Base-by-base conservation (phyloP, 495 filamentous ascomycete species). In the Neurospora cerealis region DNA sequence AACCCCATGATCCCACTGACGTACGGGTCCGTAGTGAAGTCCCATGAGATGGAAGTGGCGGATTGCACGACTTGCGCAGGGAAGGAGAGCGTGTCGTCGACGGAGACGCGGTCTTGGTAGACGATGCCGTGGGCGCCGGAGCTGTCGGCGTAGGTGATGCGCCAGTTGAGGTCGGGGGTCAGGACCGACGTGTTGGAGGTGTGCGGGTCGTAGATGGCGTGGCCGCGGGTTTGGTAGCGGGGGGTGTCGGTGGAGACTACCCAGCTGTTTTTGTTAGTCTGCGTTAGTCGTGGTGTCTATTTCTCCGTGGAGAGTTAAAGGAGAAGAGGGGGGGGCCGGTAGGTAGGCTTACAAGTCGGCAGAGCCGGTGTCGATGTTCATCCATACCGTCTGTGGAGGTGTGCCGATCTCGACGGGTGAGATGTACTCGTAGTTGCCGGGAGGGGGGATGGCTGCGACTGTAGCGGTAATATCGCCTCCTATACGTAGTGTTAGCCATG, bases 1-100 rank as follows among this genome's bases (percentile, higher is more conserved):
- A 93, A 83, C 39, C 92, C 92, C n/a, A 94, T 84, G 34, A 94
- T 84, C 40, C 92, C 92, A 72, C 92, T 90, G 77, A 85, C 88
- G 75, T 85, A 80, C 71, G 82, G 83, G 75, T 92, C 89, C 41
- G 83, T 39, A 21, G 80, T 76, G 83, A 93, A 94, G 46, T 85
- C 71, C 62, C 74, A 24, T 54, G 89, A 91, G 79, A 94, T 86
- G 19, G 77, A 78, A 13, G 83, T 82, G 37, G 92, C 92, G 42
- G 89, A 85, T 79, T 92, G 91, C 60, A 94, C 88, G 70, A 88
- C 89, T 80, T 93, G 92, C 38, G 76, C 78, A 4, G 82, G 81
- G 41, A 88, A 87, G n/a, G 85, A 87, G 0, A 62, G 54, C 62
- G 91, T 83, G 37, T 83, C 83, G 70, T 90, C 92, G 69, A 94